These are phyloP conservation scores for Leccinum arenicola DNA, from an alignment of 768 basidiomycete species.

Conservation along the genomic window DNA sequence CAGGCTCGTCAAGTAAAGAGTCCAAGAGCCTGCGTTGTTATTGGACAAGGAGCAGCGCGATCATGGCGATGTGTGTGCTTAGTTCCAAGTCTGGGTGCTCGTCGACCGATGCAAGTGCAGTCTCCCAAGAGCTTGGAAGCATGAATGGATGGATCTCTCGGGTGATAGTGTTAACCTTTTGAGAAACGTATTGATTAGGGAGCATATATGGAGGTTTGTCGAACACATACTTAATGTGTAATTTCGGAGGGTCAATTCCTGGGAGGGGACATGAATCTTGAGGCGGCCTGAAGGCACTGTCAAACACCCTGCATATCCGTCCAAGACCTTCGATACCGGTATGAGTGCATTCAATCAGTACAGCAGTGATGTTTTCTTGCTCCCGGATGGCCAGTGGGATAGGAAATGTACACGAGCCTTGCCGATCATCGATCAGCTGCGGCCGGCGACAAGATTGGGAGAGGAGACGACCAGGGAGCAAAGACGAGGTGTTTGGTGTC, in stretches of 20 bases:
- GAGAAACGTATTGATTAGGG: slow-evolving; percentile 17
- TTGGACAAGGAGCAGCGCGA: slow-evolving; percentile 52
- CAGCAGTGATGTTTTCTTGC: slow-evolving; percentile 33
- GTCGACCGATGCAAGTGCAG: slow-evolving; percentile 21
- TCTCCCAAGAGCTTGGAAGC: slow-evolving; percentile 37
- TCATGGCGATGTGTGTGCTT: slow-evolving; percentile 11
- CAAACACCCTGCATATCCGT: slow-evolving; percentile 57
- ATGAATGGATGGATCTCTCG: slow-evolving; percentile 34
- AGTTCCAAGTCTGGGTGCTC: slow-evolving; percentile 6
- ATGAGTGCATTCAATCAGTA: slow-evolving; percentile 55
- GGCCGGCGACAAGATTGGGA: slow-evolving; percentile 50
- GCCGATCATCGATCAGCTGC: slow-evolving; percentile 11
- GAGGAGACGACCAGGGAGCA: slow-evolving; percentile 76
- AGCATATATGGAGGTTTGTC: background rate
- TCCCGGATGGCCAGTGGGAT: slow-evolving; percentile 13
- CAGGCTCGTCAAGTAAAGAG: slow-evolving; percentile 16
- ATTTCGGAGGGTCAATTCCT: slow-evolving; percentile 46
- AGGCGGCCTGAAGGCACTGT: slow-evolving; percentile 57
- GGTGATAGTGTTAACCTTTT: slow-evolving; percentile 24
- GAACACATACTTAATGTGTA: slow-evolving; percentile 45
- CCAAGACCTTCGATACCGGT: slow-evolving; percentile 70
- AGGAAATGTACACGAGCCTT: slow-evolving; percentile 13
- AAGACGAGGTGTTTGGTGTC: slow-evolving; percentile 50
- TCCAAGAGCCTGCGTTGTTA: slow-evolving; percentile 47
- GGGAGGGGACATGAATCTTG: slow-evolving; percentile 23